Conservation (phyloP, 2,329 filamentous ascomycete genomes). For the Furcasterigmium furcatum region DNA sequence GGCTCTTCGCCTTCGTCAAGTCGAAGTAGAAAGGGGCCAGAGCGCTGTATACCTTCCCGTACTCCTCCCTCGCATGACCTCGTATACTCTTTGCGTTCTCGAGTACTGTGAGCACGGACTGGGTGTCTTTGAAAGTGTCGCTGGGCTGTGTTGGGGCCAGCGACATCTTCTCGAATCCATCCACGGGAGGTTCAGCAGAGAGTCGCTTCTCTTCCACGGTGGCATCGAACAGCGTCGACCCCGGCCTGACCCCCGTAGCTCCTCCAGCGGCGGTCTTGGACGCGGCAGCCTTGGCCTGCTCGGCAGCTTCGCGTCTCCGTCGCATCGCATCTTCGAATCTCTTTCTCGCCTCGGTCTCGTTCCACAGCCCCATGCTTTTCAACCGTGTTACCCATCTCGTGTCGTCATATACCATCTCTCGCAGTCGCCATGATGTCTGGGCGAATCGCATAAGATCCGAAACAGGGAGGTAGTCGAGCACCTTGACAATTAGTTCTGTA, state of each 20-base stretch:
- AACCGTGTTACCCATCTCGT: constrained; percentile 88
- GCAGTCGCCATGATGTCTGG: constrained; percentile 77
- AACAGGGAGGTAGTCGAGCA: constrained; percentile 86
- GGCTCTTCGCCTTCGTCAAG: constrained; percentile 66
- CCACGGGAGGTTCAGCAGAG: constrained; percentile 29
- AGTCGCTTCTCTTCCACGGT: constrained; percentile 51
- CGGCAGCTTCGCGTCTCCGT: constrained; percentile 54
- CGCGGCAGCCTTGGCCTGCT: constrained; percentile 20
- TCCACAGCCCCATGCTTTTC: constrained; percentile 87
- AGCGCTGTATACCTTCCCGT: constrained; percentile 85
- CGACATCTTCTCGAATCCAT: constrained; percentile 79
- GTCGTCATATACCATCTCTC: constrained; percentile 99
- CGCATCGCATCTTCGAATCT: constrained; percentile 71
- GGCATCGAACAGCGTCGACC: constrained; percentile 69
- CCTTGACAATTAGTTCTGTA: constrained; percentile 78
- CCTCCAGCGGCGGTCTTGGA: constrained; percentile 12
- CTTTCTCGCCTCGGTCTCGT: constrained; percentile 79
- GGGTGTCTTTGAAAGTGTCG: constrained; percentile 53
- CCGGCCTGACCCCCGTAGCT: constrained; percentile 5
- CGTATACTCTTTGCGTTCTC: constrained; percentile 72
- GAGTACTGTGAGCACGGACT: constrained; percentile 66
- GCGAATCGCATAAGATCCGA: constrained; percentile 84
- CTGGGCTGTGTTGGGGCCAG: constrained; percentile 37
- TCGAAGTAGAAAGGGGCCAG: constrained; percentile 88
- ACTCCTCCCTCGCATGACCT: constrained; percentile 84